Percentiles rank a stretch among this genome's conserved stretches.
These are phyloP conservation scores for Kuraishia piskuri DNA, from an alignment of 805 yeast genomes.

Conservation along the genomic window DNA sequence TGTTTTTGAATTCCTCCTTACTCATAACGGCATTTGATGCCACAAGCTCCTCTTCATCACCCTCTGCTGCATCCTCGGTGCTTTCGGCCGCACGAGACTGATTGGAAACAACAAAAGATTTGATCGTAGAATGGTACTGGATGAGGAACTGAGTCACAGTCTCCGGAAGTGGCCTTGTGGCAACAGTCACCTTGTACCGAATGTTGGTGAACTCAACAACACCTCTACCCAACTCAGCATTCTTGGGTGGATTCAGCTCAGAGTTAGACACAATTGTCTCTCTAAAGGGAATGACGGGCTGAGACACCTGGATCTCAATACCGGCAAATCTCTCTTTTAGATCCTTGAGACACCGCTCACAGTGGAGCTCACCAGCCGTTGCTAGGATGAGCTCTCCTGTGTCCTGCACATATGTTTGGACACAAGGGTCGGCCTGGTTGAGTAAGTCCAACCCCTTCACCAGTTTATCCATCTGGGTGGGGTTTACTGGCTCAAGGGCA, in stretches of 20 bases:
- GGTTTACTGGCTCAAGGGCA: conserved; percentile 91
- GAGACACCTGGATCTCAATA: conserved; percentile 75
- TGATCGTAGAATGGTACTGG: conserved; percentile 35
- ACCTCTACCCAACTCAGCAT: conserved; percentile 39
- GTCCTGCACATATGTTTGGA: conserved; percentile 76
- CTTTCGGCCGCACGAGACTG: conserved; percentile 20
- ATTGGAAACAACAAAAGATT: conserved; percentile 19
- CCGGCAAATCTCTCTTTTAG: conserved; percentile 87
- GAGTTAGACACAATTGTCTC: conserved; percentile 61
- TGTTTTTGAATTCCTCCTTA: conserved; percentile 21
- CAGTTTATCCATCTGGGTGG: conserved; percentile 65
- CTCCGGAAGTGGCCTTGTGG: conserved; percentile 47
- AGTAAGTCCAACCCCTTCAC: conserved; percentile 73
- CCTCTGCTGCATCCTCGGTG: conserved; percentile 44
- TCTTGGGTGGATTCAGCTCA: conserved; percentile 43
- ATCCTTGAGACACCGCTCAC: conserved; percentile 91
- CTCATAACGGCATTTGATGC: conserved; percentile 14
- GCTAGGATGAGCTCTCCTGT: conserved; percentile 90
- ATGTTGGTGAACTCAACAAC: conserved; percentile 42
- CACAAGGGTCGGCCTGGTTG: conserved; percentile 91
- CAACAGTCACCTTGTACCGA: conserved; percentile 30
- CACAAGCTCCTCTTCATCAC: conserved; percentile 8
- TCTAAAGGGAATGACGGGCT: conserved; percentile 90
- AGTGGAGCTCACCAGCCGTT: conserved; percentile 94
- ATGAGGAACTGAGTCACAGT: conserved; percentile 39